These are phyloP conservation scores for Sechiopsis laciniata DNA, from an alignment of 306 rosid species.

Conservation along the genomic window DNA sequence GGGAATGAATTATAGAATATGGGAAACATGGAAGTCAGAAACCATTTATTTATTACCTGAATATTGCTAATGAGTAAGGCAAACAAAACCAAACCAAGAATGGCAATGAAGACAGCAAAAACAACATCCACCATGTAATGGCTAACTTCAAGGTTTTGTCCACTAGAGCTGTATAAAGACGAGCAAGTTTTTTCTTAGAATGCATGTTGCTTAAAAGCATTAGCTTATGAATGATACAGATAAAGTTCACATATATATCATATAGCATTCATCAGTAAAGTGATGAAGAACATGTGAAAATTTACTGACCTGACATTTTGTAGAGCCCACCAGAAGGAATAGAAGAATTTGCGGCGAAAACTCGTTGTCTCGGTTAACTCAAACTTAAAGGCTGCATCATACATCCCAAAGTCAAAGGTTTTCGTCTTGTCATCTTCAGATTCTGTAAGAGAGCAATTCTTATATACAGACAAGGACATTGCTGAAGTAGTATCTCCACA, in stretches of 20 bases:
- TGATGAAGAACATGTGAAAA: not conserved
- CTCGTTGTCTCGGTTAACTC: constrained; percentile 30
- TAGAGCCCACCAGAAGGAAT: constrained; percentile 97
- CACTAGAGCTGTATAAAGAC: constrained; percentile 56
- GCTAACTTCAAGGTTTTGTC: constrained; percentile 73
- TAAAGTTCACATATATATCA: not conserved
- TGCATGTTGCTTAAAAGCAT: not conserved
- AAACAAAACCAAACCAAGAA: constrained; percentile 70
- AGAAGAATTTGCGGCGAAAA: constrained; percentile 53
- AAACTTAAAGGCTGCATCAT: constrained; percentile 39
- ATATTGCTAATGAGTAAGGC: constrained; percentile 75
- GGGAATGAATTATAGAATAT: not conserved
- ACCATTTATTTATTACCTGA: constrained; percentile 51
- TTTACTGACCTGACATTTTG: constrained; percentile 57
- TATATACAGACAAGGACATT: not conserved
- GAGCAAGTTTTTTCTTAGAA: not conserved
- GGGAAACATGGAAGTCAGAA: not conserved
- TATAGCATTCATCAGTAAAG: not conserved
- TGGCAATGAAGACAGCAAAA: constrained; percentile 57
- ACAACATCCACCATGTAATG: constrained; percentile 46
- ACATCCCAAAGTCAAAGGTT: constrained; percentile 63
- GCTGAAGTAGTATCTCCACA: constrained; percentile 16
- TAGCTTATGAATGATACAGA: constrained; percentile 2
- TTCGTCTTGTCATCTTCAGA: constrained; percentile 21
- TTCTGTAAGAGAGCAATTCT: constrained; percentile 28